Base-by-base conservation (phyloP, 2,329 filamentous ascomycete genomes). In the Colletotrichum higginsianum region DNA sequence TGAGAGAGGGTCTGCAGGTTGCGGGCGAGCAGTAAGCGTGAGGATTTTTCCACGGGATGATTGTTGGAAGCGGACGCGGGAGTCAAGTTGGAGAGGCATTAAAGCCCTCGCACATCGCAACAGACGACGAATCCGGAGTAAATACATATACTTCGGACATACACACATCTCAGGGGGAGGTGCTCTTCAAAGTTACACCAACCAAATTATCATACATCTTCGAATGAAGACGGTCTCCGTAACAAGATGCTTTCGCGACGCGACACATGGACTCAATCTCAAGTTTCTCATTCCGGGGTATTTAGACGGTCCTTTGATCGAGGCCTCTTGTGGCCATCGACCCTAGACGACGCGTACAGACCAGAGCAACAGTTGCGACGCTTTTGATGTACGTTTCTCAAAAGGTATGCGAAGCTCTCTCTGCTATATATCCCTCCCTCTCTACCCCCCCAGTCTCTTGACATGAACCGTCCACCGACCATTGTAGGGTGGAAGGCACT, bases 1-100 rank as follows among this genome's bases (percentile, higher is more conserved):
- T 97, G 79, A 90, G 94, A 81, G 94, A 97, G 79, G 93, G 92
- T 53, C 88, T 93, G 78, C 90, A 90, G 80, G 92, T 95, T 74
- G 87, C 90, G 21, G 91, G 94, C 71, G 90, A 93, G 80, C 90
- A 90, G 80, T 82, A 82, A 61, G 47, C 50, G 44, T 4, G 21
- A 30, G 53, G 21, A 23, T 44, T 42, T 18, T 61, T 55, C 18
- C 49, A 26, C 21, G 65, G 58, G 47, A 58, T 18, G 52, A 26
- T 46, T 61, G 16, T 3, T 55, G 15, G 44, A 30, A 47, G 55
- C 35, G 23, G 26, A 38, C 35, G 64, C n/a, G 55, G 53, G 40
- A 68, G 49, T 53, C 53, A 55, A 69, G 65, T 63, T 55, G 49
- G 65, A 38, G 69, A 72, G 69, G 69, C 65, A 64, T 60, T 46